phyloP scores from a whole-genome alignment of 495 filamentous ascomycete genomes.

The Stereocaulon alpinum region DNA sequence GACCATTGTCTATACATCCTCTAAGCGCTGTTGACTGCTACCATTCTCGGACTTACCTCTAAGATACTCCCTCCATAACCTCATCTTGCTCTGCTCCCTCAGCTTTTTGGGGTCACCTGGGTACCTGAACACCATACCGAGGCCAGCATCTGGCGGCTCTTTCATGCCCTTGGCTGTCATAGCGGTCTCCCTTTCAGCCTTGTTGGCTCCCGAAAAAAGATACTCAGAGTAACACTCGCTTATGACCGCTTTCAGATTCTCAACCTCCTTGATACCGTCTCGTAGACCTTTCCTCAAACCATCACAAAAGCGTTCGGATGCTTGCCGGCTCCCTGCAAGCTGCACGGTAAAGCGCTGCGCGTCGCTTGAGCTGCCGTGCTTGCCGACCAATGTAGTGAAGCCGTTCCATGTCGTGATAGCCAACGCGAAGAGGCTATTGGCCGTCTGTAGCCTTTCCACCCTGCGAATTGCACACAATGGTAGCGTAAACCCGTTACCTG shows the following conservation, averaged over 20 bases:
- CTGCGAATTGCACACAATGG: slow-evolving; percentile 83
- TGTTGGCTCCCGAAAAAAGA: slow-evolving; percentile 49
- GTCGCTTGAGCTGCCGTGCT: slow-evolving; percentile 44
- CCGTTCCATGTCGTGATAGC: slow-evolving; percentile 96
- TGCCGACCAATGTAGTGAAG: slow-evolving; percentile 34
- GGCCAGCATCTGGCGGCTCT: slow-evolving; percentile 76
- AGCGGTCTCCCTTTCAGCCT: slow-evolving; percentile 28
- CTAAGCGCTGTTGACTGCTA: slow-evolving; percentile 1
- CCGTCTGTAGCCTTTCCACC: slow-evolving; percentile 84
- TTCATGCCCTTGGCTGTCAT: slow-evolving; percentile 36
- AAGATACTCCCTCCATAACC: slow-evolving; percentile 92
- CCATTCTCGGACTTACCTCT: slow-evolving; percentile 40
- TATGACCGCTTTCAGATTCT: slow-evolving; percentile 66
- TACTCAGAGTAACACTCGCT: slow-evolving; percentile 89
- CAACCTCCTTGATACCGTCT: slow-evolving; percentile 74
- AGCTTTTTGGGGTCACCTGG: slow-evolving; percentile 94
- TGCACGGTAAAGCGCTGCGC: slow-evolving; percentile 83
- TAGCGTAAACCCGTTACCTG: slow-evolving; percentile 93
- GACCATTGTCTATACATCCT: slow-evolving; percentile 63
- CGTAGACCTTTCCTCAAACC: slow-evolving; percentile 81
- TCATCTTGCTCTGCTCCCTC: slow-evolving; percentile 92
- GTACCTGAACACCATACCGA: slow-evolving; percentile 89
- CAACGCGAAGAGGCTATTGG: slow-evolving; percentile 83
- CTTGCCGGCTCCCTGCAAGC: slow-evolving; percentile 74
- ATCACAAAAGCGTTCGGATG: slow-evolving; percentile 93